Evolutionary conservation across 2,329 filamentous ascomycete genomes (phyloP).

Genomic region (Xylaria digitata): DNA sequence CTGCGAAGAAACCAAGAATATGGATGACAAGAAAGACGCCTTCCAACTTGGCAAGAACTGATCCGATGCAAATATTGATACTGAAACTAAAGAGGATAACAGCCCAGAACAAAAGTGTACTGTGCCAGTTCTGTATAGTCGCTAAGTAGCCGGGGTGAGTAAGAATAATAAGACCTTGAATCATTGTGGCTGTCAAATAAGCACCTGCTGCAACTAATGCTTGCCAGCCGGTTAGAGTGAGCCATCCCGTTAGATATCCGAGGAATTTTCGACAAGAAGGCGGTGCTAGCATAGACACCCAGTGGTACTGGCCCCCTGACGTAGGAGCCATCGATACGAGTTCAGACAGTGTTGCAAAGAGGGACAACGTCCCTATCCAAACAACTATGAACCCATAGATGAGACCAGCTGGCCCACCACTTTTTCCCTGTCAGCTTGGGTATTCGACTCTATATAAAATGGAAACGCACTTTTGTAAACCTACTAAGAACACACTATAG

Average conservation of each 20-base stretch:
- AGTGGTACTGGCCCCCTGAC: conserved; percentile 41
- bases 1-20: conserved; percentile 48
- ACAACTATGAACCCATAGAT: conserved; percentile 64
- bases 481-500: conserved; percentile 31
- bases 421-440: not conserved
- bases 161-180: conserved; percentile 37
- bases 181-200: conserved; percentile 34
- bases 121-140: conserved; percentile 32
- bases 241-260: conserved; percentile 40
- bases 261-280: conserved; percentile 24
- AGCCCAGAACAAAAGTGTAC: conserved; percentile 46
- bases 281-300: conserved; percentile 43
- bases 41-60: conserved; percentile 52
- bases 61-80: conserved; percentile 49
- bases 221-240: conserved; percentile 37
- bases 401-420: conserved; percentile 56
- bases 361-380: conserved; percentile 59
- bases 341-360: conserved; percentile 58
- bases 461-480: conserved; percentile 45
- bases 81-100: conserved; percentile 56
- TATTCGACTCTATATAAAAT: conserved; percentile 38
- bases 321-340: conserved; percentile 55
- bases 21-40: conserved; percentile 55
- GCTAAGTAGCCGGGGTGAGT: conserved; percentile 31
- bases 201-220: conserved; percentile 23